Evolutionary conservation across 306 rosid genomes (phyloP).

Genomic region (Datisca glomerata): DNA sequence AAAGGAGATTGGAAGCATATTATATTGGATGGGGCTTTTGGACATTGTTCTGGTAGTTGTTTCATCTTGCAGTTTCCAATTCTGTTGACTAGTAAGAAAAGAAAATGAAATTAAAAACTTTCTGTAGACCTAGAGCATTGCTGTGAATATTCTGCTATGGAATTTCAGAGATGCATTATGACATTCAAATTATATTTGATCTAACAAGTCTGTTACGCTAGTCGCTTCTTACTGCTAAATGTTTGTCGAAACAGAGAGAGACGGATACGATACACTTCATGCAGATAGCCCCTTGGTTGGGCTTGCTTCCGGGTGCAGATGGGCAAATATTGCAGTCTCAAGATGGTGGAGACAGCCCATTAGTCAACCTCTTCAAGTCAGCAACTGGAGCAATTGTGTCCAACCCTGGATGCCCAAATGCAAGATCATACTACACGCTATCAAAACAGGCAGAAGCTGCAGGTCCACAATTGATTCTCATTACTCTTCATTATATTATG

Average conservation of each 20-base stretch:
- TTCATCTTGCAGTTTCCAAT: conserved; percentile 1
- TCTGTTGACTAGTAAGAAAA: too few species aligned
- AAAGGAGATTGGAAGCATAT: conserved; percentile 94
- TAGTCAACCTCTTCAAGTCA: conserved; percentile 76
- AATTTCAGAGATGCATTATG: too few species aligned
- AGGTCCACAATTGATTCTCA: conserved; percentile 32
- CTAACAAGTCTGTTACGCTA: too few species aligned
- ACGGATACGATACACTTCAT: conserved; percentile 72
- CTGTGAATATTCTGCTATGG: too few species aligned
- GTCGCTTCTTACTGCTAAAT: too few species aligned
- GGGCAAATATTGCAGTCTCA: conserved; percentile 80
- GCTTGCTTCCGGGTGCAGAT: conserved; percentile 81
- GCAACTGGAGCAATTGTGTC: conserved; percentile 66
- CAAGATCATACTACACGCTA: conserved; percentile 61
- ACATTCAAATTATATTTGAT: too few species aligned
- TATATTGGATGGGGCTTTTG: conserved; percentile 92
- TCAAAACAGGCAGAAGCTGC: conserved; percentile 99
- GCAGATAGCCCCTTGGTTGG: conserved; percentile 99
- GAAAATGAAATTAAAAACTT: too few species aligned
- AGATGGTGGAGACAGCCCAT: conserved; percentile 89
- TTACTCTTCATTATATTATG: background rate
- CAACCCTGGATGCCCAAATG: conserved; percentile 55
- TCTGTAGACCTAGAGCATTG: too few species aligned
- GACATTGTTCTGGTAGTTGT: conserved; percentile 87
- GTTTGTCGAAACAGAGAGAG: conserved; percentile 96